Base-by-base conservation (phyloP, 1,284 basidiomycete genomes). In the Ganoderma meredithae region DNA sequence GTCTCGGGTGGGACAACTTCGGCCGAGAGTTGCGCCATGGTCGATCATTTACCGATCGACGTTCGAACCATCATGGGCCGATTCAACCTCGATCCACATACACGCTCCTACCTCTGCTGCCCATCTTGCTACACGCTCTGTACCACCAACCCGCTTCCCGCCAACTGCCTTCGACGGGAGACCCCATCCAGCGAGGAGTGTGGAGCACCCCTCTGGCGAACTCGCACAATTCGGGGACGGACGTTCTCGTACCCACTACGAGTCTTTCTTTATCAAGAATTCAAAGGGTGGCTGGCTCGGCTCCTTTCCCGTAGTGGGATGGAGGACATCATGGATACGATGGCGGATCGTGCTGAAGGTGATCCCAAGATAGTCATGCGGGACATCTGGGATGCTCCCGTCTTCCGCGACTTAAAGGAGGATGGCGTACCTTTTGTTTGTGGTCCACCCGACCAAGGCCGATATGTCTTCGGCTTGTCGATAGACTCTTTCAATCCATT, bases 401-500 rank as follows among this genome's bases (percentile, higher is more conserved):
- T 69, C 0, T 25, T 74, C 17, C 41, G 64, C 1, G 22, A 71
- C 7, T 65, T 75, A 19, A 68, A 40, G 64, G 12, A 60, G 12
- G 70, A 74, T 52, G 69, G 65, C 5, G 43, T 40, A 3, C 62
- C 52, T 9, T 75, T 76, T 63, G 52, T 73, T 8, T 1, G 33
- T 15, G 66, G 36, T 3, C 62, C 64, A 0, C 41, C 31, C 1
- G 62, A 22, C 2, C 64, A 72, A 41, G 52, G 33, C 4, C 53
- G 69, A 0, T 62, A 64, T 5, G 15, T 69, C 12, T 72, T 67
- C 25, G 59, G 49, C n/a, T 56, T 72, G 13, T 62, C 62, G 7
- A 60, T 76, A 15, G 75, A 77, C 53, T 70, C 69, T 12, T 77
- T 78, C 68, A 74, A 76, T 39, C 73, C 74, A 0, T 69, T 63